phyloP scores from a whole-genome alignment of 768 basidiomycete species.

The Lactifluus echinatus region DNA sequence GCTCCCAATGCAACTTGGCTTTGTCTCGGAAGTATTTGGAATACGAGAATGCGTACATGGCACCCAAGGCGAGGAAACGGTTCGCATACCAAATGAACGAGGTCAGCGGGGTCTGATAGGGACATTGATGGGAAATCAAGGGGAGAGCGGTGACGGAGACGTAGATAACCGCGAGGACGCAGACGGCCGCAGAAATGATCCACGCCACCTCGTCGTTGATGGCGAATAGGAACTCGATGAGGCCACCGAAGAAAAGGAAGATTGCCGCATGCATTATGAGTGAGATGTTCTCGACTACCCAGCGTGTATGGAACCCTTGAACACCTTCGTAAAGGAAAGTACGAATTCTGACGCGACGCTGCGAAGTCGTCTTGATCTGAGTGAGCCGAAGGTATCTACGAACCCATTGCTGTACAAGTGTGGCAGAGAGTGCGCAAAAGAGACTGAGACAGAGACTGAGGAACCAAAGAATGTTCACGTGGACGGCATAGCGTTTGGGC shows the following conservation, averaged over 20 bases:
- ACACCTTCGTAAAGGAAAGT: slow-evolving; percentile 4
- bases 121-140: neutral
- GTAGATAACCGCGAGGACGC: neutral
- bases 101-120: neutral
- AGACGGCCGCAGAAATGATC: neutral
- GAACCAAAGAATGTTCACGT: slow-evolving; percentile 19
- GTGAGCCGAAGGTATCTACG: slow-evolving; percentile 9
- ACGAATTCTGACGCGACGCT: slow-evolving; percentile 7
- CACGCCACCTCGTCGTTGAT: neutral
- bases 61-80: neutral
- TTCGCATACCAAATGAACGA: neutral
- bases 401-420: slow-evolving; percentile 13
- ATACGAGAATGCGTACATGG: neutral
- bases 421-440: slow-evolving; percentile 8
- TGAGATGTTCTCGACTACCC: neutral
- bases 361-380: neutral
- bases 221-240: slow-evolving; percentile 1
- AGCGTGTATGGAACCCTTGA: neutral
- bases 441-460: slow-evolving; percentile 14
- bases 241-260: neutral
- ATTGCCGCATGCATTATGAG: neutral
- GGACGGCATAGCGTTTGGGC: neutral
- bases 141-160: neutral
- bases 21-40: neutral
- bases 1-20: neutral